A percentile compares a stretch with the other conserved stretches of the same genome.
Conservation (phyloP, 2,329 filamentous ascomycete species). For the Colletotrichum karsti region DNA sequence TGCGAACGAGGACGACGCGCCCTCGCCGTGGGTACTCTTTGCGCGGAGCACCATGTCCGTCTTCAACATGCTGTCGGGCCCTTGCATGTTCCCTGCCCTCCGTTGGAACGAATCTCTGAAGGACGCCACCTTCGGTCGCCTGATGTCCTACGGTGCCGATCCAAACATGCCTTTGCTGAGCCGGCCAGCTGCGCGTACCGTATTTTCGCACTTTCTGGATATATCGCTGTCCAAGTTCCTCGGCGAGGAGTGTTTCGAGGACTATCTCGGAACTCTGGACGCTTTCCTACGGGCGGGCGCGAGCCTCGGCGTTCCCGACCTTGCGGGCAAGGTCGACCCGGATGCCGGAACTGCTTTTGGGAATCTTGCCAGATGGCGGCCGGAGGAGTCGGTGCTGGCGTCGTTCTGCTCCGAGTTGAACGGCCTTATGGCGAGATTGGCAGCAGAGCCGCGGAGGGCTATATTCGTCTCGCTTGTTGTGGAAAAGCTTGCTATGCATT, state of each 20-base stretch:
- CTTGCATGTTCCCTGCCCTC: background rate
- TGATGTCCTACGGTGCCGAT: background rate
- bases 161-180: background rate
- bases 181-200: background rate
- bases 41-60: background rate
- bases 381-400: background rate
- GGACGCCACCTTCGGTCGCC: background rate
- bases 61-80: background rate
- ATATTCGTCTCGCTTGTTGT: fast-evolving
- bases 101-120: background rate
- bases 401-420: background rate
- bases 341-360: background rate
- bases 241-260: background rate
- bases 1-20: background rate
- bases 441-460: background rate
- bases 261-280: background rate
- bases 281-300: background rate
- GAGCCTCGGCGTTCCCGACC: background rate
- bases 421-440: fast-evolving
- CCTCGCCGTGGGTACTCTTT: background rate
- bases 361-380: background rate
- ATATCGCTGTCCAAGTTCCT: background rate
- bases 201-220: background rate
- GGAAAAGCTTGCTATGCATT: background rate
- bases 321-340: background rate